phyloP scores from a whole-genome alignment of 192 early-diverging fungal genomes.

The Coemansia erecta region DNA sequence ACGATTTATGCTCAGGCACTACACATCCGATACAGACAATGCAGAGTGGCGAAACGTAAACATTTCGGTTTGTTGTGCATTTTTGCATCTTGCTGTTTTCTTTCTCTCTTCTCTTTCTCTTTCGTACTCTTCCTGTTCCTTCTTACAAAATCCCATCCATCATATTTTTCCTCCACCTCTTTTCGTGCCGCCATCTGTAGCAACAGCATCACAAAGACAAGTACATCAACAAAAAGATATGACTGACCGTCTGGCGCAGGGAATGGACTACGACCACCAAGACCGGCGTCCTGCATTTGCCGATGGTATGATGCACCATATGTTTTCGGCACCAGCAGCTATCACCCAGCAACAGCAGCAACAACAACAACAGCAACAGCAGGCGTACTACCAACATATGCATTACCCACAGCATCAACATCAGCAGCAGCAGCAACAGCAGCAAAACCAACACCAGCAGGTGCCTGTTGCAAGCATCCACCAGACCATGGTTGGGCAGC shows the following conservation, averaged over 20 bases:
- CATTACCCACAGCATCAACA: conserved; percentile 16
- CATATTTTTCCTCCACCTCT: too few relatives aligned
- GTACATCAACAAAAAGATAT: conserved; percentile 11
- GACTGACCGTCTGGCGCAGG: conserved; percentile 43
- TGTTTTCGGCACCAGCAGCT: conserved; percentile 35
- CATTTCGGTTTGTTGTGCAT: too few relatives aligned
- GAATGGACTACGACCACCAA: conserved; percentile 43
- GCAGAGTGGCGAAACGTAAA: too few relatives aligned
- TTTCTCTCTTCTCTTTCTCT: too few relatives aligned
- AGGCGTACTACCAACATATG: conserved; percentile 3
- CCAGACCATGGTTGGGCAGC: conserved; percentile 30
- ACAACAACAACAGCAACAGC: conserved; percentile 28
- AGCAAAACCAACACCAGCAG: conserved; percentile 22
- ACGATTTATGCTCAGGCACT: too few relatives aligned
- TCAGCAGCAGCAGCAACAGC: conserved; percentile 12
- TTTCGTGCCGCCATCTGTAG: not conserved
- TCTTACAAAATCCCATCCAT: too few relatives aligned
- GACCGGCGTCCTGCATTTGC: conserved; percentile 19
- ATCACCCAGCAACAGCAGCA: conserved; percentile 16
- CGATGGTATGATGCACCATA: conserved; percentile 46
- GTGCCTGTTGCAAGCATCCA: conserved; percentile 22
- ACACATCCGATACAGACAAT: too few relatives aligned
- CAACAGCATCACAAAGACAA: not conserved
- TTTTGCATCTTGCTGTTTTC: too few relatives aligned
- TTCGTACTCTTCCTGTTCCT: too few relatives aligned